phyloP scores from a whole-genome alignment of 73 alveolate species.

The Blepharisma japonicum region DNA sequence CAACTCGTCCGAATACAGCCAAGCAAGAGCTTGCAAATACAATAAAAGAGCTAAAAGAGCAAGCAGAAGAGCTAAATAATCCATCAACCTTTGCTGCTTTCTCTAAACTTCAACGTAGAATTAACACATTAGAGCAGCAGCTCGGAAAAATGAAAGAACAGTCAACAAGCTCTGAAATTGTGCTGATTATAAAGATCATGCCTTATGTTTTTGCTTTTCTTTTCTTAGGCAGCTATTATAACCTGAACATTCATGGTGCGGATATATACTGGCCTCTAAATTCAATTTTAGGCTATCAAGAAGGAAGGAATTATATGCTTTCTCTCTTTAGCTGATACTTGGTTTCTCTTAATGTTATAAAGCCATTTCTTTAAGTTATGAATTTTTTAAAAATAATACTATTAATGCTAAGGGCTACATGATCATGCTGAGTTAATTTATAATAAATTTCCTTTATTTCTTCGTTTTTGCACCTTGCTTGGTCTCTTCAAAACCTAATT shows the following conservation, averaged over 20 bases:
- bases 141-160: not conserved
- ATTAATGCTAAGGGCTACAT: too few species aligned
- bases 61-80: slow-evolving; percentile 29
- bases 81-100: slow-evolving; percentile 26
- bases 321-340: not conserved
- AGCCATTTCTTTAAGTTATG: not conserved
- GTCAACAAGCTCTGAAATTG: not conserved
- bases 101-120: not conserved
- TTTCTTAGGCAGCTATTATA: not conserved
- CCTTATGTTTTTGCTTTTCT: not conserved
- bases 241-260: not conserved
- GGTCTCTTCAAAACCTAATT: too few species aligned
- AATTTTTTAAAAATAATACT: too few species aligned
- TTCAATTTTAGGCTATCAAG: not conserved
- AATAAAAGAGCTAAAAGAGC: not conserved
- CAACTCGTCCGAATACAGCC: not conserved
- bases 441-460: too few species aligned
- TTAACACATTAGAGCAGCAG: not conserved
- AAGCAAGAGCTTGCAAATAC: slow-evolving; percentile 9
- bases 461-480: too few species aligned
- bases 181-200: not conserved
- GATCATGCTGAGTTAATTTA: too few species aligned
- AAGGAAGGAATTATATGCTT: not conserved
- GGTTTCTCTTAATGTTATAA: not conserved
- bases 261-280: slow-evolving; percentile 3